These are phyloP conservation scores for Epicoccum sorghinum DNA, from an alignment of 2,329 filamentous ascomycete genomes.

Conservation along the genomic window DNA sequence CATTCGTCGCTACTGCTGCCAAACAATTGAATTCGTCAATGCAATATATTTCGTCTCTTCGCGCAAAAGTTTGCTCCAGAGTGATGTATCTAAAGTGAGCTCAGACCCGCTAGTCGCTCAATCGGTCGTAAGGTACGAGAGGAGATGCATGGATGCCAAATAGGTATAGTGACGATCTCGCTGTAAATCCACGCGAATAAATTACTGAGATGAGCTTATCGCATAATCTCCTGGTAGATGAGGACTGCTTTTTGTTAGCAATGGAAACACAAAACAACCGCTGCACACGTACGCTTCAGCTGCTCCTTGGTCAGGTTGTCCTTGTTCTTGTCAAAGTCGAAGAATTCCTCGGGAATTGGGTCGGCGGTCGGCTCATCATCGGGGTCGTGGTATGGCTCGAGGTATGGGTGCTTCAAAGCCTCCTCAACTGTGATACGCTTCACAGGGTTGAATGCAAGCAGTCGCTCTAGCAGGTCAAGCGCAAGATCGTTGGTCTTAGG, in stretches of 20 bases:
- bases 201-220: constrained; percentile 52
- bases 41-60: constrained; percentile 18
- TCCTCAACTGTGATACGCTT: constrained; percentile 99
- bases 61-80: constrained; percentile 21
- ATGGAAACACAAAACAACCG: neutral
- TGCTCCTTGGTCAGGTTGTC: constrained; percentile 98
- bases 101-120: constrained; percentile 37
- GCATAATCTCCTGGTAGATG: constrained; percentile 97
- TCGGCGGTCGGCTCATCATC: constrained; percentile 97
- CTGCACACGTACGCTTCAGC: constrained; percentile 73
- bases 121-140: constrained; percentile 23
- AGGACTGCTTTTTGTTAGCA: constrained; percentile 59
- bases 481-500: constrained; percentile 98
- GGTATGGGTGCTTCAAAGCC: constrained; percentile 94
- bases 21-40: constrained; percentile 14
- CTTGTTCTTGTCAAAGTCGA: constrained; percentile 99
- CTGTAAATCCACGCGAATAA: constrained; percentile 28
- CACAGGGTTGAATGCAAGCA: constrained; percentile 96
- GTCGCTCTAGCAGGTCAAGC: constrained; percentile 90
- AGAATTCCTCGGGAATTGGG: constrained; percentile 98
- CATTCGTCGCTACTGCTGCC: constrained; percentile 12
- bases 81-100: constrained; percentile 26
- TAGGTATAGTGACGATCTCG: constrained; percentile 29
- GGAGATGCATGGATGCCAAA: constrained; percentile 19
- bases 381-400: constrained; percentile 98